Conservation (phyloP, 1,284 basidiomycete species). For the Serendipita sp. region DNA sequence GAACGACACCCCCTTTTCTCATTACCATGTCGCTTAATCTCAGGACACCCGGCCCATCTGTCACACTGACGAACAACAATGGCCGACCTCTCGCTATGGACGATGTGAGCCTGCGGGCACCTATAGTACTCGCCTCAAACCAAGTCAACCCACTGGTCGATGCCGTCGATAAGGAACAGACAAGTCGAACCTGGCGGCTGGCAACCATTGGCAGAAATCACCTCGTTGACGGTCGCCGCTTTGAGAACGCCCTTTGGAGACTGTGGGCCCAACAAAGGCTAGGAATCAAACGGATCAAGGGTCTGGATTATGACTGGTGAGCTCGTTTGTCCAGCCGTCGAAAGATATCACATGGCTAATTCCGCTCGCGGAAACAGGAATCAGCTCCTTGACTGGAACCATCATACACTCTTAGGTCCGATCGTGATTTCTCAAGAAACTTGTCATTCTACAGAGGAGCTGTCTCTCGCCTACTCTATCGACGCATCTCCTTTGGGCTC, state of each 20-base stretch:
- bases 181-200: not conserved
- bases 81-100: not conserved
- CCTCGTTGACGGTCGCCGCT: not conserved
- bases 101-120: not conserved
- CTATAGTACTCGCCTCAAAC: not conserved
- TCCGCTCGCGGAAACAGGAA: not conserved
- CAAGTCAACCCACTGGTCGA: conserved; percentile 4
- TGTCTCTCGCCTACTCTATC: not conserved
- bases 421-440: conserved; percentile 2
- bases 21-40: not conserved
- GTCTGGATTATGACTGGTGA: not conserved
- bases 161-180: not conserved
- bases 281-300: not conserved
- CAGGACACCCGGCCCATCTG: not conserved
- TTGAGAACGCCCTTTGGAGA: conserved; percentile 1
- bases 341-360: not conserved
- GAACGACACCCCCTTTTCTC: not conserved
- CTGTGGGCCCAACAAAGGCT: not conserved
- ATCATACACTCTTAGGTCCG: not conserved
- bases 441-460: not conserved
- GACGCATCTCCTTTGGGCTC: not conserved
- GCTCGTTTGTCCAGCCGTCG: not conserved
- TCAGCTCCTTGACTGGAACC: not conserved
- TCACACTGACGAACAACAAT: not conserved
- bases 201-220: not conserved